Evolutionary conservation across 306 rosid genomes (phyloP).

Genomic region (Glycine soja): DNA sequence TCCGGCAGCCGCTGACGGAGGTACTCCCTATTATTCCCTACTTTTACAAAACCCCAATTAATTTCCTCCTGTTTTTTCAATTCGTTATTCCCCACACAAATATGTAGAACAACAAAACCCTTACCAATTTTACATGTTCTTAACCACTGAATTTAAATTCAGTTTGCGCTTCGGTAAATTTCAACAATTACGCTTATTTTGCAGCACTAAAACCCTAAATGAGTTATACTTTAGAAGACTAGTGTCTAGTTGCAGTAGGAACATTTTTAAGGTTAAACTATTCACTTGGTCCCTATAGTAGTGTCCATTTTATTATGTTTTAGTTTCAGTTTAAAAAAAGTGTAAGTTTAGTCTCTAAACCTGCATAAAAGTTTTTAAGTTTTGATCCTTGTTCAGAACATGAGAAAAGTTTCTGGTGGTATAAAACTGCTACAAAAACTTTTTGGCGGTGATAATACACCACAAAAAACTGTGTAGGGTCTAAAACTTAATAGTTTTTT

Average conservation of each 20-base stretch:
- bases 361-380: not conserved
- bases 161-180: not conserved
- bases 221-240: not conserved
- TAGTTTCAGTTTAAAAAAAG: not conserved
- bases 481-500: not conserved
- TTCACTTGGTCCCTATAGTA: not conserved
- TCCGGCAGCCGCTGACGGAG: conserved; percentile 48
- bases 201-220: conserved; percentile 11
- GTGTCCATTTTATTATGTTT: not conserved
- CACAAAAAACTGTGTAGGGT: not conserved
- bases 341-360: not conserved
- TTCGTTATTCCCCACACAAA: not conserved
- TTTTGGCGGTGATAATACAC: not conserved
- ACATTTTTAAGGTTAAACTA: not conserved
- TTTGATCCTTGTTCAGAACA: not conserved
- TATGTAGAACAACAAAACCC: too few species aligned
- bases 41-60: not conserved
- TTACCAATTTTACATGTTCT: not conserved
- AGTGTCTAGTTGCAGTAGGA: too few species aligned
- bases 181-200: not conserved
- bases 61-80: not conserved
- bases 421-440: not conserved
- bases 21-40: conserved; percentile 41
- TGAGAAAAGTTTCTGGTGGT: not conserved
- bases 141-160: not conserved